Evolutionary conservation across 1,284 basidiomycete species (phyloP), one percentile per base, ranked within the genome.

Genomic region (Hypsizygus ulmarius): DNA sequence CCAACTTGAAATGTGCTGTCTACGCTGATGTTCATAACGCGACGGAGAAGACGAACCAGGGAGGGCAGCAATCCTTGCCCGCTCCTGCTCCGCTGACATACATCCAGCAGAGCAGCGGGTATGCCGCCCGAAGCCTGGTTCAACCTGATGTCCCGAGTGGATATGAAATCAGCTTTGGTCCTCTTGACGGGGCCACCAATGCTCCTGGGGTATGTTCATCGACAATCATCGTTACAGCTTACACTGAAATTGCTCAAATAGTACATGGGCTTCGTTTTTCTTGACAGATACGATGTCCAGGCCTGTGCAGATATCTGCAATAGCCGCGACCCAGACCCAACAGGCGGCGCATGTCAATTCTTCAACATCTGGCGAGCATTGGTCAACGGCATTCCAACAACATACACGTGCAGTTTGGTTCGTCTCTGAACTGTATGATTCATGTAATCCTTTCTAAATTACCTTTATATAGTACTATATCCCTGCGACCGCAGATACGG

Each of bases 1-100:
- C 71, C 1, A 73, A 73, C 50, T 60, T 74, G 54, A 74, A 73
- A 54, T 75, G 72, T 41, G 70, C 68, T 2, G 54, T 68, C 0
- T 74, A 71, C 49, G 68, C 59, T 2, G 59, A 60, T 30, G 47
- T 54, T 25, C 59, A 60, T 34, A 36, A n/a, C 25, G 60, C 58
- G 1, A 41, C 32, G 0, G 62, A 64, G 51, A 64, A 64, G 56
- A 55, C 53, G 25, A 64, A 64, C 49, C 47, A 30, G 21, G 63
- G 63, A 4, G 60, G 61, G 3, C 62, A 64, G 47, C 58, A 56
- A 28, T 42, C 61, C 0, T 58, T 60, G 12, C 53, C 62, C 2
- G 58, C 49, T 14, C 67, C 70, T 1, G 60, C 63, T 1, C 61
- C 59, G 4, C 39, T 66, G 33, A 68, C 65, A 8, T 70, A 64